phyloP scores from a whole-genome alignment of 257 asterid species.

The Plantago ovata region DNA sequence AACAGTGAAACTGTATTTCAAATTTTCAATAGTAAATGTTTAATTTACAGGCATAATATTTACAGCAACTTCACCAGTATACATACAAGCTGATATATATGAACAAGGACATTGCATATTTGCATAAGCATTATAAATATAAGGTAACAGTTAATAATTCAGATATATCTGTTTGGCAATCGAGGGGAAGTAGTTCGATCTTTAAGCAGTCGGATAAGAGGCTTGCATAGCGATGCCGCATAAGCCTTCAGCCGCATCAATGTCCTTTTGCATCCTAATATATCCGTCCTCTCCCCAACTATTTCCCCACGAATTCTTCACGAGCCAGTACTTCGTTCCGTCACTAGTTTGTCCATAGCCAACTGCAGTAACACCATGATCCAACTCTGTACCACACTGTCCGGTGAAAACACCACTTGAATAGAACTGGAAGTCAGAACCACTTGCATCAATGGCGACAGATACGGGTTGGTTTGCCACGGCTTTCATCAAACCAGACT shows the following conservation, averaged over 20 bases:
- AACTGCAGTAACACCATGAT: slow-evolving; percentile 1
- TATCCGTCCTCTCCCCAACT: neutral
- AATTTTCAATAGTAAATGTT: too few species aligned
- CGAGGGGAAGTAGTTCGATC: neutral
- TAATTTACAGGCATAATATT: too few species aligned
- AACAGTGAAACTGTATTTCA: too few species aligned
- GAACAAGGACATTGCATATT: too few species aligned
- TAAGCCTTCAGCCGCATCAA: neutral
- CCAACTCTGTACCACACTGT: neutral
- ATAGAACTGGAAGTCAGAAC: slow-evolving; percentile 1
- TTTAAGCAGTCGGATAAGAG: neutral
- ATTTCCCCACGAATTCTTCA: neutral
- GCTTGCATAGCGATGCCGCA: neutral
- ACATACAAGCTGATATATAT: too few species aligned
- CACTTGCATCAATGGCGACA: neutral
- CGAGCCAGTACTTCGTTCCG: neutral
- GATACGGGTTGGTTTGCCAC: neutral
- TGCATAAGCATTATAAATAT: too few species aligned
- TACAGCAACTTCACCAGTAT: too few species aligned
- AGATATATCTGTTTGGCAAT: too few species aligned
- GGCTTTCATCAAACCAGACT: neutral
- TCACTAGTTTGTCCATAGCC: neutral
- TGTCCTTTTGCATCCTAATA: neutral
- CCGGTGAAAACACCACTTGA: neutral
- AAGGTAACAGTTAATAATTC: too few species aligned